These are phyloP conservation scores for Nicotiana noctiflora DNA, from an alignment of 257 asterid species.

Conservation along the genomic window DNA sequence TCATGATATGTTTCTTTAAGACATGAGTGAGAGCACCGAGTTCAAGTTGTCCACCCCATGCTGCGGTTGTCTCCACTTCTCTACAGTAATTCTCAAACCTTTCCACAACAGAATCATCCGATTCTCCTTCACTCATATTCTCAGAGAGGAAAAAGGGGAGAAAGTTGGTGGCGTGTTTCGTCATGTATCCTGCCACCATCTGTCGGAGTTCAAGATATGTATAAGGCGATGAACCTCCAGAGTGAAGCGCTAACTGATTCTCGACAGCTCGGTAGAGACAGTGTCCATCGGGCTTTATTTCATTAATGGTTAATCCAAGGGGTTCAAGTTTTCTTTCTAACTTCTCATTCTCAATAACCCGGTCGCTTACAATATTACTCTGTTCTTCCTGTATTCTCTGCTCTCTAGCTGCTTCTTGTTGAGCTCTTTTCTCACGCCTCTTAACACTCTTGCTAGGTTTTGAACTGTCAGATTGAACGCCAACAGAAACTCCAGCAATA, in stretches of 20 bases:
- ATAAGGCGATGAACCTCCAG: slow-evolving; percentile 54
- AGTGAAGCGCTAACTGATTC: slow-evolving; percentile 54
- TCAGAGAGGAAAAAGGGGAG: slow-evolving; percentile 66
- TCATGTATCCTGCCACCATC: slow-evolving; percentile 78
- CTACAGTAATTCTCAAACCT: slow-evolving; percentile 77
- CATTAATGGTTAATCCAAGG: slow-evolving; percentile 70
- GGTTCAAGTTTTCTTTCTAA: slow-evolving; percentile 69
- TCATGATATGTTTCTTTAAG: slow-evolving; percentile 71
- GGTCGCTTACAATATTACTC: slow-evolving; percentile 61
- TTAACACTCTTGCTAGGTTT: slow-evolving; percentile 67
- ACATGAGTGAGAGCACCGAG: slow-evolving; percentile 88
- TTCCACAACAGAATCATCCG: slow-evolving; percentile 38
- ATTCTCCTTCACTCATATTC: slow-evolving; percentile 38
- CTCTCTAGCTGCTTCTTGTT: slow-evolving; percentile 91
- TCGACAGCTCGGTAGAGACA: slow-evolving; percentile 91
- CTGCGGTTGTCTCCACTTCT: slow-evolving; percentile 83
- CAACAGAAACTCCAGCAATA: slow-evolving; percentile 79
- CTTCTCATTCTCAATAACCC: slow-evolving; percentile 51
- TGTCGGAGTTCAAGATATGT: slow-evolving; percentile 58
- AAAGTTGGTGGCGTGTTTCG: slow-evolving; percentile 57
- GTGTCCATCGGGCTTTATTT: slow-evolving; percentile 91
- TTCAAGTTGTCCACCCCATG: slow-evolving; percentile 98
- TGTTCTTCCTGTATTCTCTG: slow-evolving; percentile 88
- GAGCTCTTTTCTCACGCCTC: slow-evolving; percentile 84
- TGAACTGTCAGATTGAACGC: slow-evolving; percentile 45